These are phyloP conservation scores for Niebla homalea DNA, from an alignment of 495 filamentous ascomycete genomes.

Conservation along the genomic window DNA sequence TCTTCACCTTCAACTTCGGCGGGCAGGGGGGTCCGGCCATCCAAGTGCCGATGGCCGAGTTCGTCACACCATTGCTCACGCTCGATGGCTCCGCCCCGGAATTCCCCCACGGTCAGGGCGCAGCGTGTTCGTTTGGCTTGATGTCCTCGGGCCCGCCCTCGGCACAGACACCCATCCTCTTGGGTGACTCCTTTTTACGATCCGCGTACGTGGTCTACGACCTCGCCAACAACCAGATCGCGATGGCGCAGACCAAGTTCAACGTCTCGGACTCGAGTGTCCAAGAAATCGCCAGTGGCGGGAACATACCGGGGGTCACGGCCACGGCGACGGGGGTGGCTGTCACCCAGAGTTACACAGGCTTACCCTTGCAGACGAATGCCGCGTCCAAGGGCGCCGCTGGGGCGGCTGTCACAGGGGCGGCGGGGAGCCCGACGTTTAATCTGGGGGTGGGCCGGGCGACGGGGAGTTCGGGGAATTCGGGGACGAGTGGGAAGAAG, in stretches of 20 bases:
- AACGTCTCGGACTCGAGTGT: conserved; percentile 51
- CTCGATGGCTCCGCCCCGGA: conserved; percentile 32
- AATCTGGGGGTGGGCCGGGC: conserved; percentile 2
- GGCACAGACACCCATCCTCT: conserved; percentile 35
- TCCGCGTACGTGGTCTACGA: conserved; percentile 85
- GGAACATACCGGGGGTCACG: conserved; percentile 52
- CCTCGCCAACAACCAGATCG: conserved; percentile 67
- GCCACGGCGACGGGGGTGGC: conserved; percentile 45
- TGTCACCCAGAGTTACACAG: conserved; percentile 20
- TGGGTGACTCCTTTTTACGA: conserved; percentile 84
- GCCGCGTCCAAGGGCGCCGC: conserved; percentile 16
- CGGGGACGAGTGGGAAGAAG: background rate
- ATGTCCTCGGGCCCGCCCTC: conserved; percentile 38
- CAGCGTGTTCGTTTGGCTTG: conserved; percentile 56
- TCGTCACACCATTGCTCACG: conserved; percentile 45
- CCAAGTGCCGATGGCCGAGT: conserved; percentile 48
- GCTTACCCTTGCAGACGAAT: conserved; percentile 8
- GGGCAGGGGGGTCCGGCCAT: conserved; percentile 40
- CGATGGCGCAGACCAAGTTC: conserved; percentile 64
- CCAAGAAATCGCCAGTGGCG: conserved; percentile 50
- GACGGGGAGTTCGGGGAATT: too few species aligned
- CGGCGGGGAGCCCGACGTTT: conserved; percentile 7
- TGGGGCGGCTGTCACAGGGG: background rate
- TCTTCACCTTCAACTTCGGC: conserved; percentile 56
- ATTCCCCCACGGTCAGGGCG: conserved; percentile 42